Base-by-base conservation (phyloP, 2,329 filamentous ascomycete species). In the Hymenoscyphus fructigenus region DNA sequence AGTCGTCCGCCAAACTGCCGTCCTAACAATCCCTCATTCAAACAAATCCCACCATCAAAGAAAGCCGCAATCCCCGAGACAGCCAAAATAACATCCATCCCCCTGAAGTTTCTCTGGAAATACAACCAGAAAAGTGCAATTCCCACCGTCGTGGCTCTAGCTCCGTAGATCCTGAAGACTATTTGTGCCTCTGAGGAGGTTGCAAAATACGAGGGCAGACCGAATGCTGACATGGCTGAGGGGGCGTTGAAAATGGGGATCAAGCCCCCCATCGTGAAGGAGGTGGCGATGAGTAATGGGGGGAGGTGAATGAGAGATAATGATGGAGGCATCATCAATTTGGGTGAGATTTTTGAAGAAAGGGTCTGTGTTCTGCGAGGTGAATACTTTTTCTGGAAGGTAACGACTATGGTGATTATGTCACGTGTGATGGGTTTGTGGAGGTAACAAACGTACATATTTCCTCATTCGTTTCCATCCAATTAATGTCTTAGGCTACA, bases 141-240 rank as follows among this genome's bases (percentile, higher is more conserved):
- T 28, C 32, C 57, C 32, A n/a, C 20, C n/a, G 41, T 20, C n/a
- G 17, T 44, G 12, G 15, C 41, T 44, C 41, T 44, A 4, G 41
- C 41, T 44, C 41, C 41, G 41, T 44, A 47, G n/a, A 59, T 36
- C 32, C 36, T 32, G 23, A 59, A 23, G 17, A 38, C 57, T 28
- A 59, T 29, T 17, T 23, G 29, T 9, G 57, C 32, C 34, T 59
- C 17, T 14, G 2, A 34, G 17, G 57, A 59, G 32, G 36, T 14
- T 3, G 57, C 17, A 6, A 59, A 36, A 38, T 36, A 38, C 23
- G 57, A 36, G 32, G 56, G 56, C 14, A 58, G 56, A 20, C 56
- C 56, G 29, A 36, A 59, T 59, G 29, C 57, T 59, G 32, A 26
- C 32, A 44, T 59, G 7, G 57, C 57, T 36, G 57, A 59, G 29